Evolutionary conservation across 2,329 filamentous ascomycete genomes (phyloP), one percentile per base, ranked within the genome.

Genomic region (Coniochaeta hoffmannii): DNA sequence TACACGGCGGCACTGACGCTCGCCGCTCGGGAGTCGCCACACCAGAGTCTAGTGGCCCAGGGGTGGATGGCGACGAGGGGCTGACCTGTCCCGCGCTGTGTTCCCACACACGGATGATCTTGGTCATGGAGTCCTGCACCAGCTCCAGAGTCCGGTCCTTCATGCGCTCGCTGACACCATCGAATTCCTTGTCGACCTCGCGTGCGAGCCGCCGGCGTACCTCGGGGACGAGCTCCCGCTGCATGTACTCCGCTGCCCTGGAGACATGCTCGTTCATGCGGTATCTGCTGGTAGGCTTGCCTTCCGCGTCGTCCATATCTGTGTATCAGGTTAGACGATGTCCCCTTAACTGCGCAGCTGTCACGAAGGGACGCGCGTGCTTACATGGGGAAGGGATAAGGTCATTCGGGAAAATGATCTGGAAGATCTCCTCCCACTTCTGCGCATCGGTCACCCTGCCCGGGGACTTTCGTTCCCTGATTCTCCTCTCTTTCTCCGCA

Each of bases 401-500:
- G 30, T 58, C 52, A 11, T 36, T 56, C 0, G 64, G 63, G 24
- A 65, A 66, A 22, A 66, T 57, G 28, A 59, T 58, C 2, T 36
- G 46, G 57, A 63, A 66, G 57, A 65, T 63, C 3, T 61, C 58
- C 38, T 54, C 26, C 64, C 64, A 66, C 46, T 63, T 65, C 17
- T 60, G 44, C n/a, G 56, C 57, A 38, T 63, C 54, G 0, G 60
- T 51, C 28, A 26, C 32, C 8, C 19, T 26, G 2, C 57, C 12
- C 55, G 63, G n/a, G n/a, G n/a, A 62, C 52, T 61, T 59, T 22
- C 64, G 58, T 9, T 54, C 53, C 6, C 57, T 58, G 5, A 66
- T 54, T 50, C 55, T 55, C 19, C 62, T 64, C 58, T 64, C 61
- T 52, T 65, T 61, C 15, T 80, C 67, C 30, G 76, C 72, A 41